These are phyloP conservation scores for Gymnopus androsaceus DNA, from an alignment of 1,284 basidiomycete genomes.

Conservation along the genomic window DNA sequence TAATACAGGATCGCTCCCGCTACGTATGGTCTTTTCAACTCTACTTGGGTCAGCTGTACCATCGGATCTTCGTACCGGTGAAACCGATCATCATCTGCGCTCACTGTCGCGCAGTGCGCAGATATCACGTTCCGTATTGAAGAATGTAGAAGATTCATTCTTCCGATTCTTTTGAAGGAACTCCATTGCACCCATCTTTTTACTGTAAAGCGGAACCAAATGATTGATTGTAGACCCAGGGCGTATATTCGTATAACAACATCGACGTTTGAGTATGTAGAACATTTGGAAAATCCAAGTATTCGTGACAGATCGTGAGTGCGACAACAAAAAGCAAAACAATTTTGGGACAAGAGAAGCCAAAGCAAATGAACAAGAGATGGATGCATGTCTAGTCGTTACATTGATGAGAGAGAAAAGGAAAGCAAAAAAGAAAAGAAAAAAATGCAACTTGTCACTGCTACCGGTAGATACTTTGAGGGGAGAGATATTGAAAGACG, in stretches of 20 bases:
- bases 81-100: no score
- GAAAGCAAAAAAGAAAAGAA: slow-evolving; percentile 22
- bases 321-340: slow-evolving; percentile 9
- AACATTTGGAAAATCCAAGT: slow-evolving; percentile 8
- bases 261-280: background rate
- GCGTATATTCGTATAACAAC: slow-evolving; percentile 14
- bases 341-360: slow-evolving; percentile 32
- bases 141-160: no score
- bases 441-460: slow-evolving; percentile 13
- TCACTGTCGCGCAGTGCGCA: no score
- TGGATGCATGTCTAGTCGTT: slow-evolving; percentile 69
- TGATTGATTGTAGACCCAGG: background rate
- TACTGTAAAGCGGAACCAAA: background rate
- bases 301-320: slow-evolving; percentile 25
- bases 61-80: no score
- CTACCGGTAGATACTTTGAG: slow-evolving; percentile 11
- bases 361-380: slow-evolving; percentile 23
- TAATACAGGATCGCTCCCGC: no score
- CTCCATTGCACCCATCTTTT: no score
- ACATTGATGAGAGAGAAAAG: slow-evolving; percentile 44
- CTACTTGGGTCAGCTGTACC: no score
- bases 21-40: no score
- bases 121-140: no score
- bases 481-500: slow-evolving; percentile 16
- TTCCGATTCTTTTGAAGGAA: no score